A percentile compares a stretch with the other conserved stretches of the same genome.
phyloP scores from a whole-genome alignment of 495 filamentous ascomycete genomes.

The Penicillium fimorum region DNA sequence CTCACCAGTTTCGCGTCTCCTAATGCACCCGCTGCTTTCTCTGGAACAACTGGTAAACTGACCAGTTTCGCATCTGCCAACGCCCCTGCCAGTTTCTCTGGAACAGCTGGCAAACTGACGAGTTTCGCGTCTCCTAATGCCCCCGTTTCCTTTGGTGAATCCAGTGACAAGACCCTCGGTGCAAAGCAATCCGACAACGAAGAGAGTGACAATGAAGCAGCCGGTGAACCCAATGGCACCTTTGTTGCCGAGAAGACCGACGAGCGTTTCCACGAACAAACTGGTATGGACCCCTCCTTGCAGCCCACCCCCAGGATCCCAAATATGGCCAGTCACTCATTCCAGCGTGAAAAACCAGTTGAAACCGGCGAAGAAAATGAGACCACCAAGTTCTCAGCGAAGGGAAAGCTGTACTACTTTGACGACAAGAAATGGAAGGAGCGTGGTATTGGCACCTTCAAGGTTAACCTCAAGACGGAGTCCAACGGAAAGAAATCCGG shows the following conservation, averaged over 20 bases:
- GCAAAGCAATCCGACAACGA: conserved; percentile 64
- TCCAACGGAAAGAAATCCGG: conserved; percentile 52
- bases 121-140: conserved; percentile 68
- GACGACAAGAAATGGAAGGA: conserved; percentile 80
- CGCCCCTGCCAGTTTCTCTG: conserved; percentile 35
- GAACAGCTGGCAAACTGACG: conserved; percentile 51
- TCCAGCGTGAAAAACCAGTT: conserved; percentile 43
- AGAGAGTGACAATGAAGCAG: conserved; percentile 17
- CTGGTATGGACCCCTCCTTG: conserved; percentile 50
- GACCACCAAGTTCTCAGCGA: conserved; percentile 58
- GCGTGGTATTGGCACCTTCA: conserved; percentile 76
- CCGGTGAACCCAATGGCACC: conserved; percentile 46
- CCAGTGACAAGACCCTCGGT: conserved; percentile 66
- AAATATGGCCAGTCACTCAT: conserved; percentile 9
- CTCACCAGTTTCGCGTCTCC: conserved; percentile 70
- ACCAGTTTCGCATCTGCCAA: conserved; percentile 70
- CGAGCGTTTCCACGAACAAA: conserved; percentile 64
- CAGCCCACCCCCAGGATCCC: neutral
- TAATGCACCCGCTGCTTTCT: conserved; percentile 40
- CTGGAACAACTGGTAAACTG: conserved; percentile 52
- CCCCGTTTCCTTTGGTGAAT: conserved; percentile 49
- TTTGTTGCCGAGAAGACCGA: conserved; percentile 57
- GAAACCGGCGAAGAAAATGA: conserved; percentile 75
- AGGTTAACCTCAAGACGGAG: conserved; percentile 68
- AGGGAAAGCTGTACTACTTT: conserved; percentile 76